Conservation (phyloP, 306 rosid genomes). For the Betula pendula region DNA sequence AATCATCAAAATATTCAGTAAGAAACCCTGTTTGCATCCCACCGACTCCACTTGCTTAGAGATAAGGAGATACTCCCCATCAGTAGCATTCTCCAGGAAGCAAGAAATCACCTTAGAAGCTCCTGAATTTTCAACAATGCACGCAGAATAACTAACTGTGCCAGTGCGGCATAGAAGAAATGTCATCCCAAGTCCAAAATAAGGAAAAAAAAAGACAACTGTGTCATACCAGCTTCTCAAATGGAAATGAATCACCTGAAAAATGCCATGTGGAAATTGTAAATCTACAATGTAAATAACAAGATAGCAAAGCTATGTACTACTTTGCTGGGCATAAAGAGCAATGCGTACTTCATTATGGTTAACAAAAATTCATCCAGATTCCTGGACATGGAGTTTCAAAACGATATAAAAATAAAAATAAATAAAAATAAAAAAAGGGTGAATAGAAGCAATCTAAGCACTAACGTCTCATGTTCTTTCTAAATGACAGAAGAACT, state of each 20-base stretch:
- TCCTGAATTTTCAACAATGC: background rate
- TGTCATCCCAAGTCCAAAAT: no score
- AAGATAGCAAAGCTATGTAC: background rate
- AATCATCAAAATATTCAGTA: background rate
- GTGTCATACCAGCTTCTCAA: background rate
- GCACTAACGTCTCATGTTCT: slow-evolving; percentile 20
- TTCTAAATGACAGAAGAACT: slow-evolving; percentile 34
- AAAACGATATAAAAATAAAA: slow-evolving; percentile 4
- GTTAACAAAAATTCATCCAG: slow-evolving; percentile 19
- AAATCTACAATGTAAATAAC: background rate
- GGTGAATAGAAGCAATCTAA: slow-evolving; percentile 25
- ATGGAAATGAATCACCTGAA: background rate
- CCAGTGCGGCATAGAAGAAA: no score
- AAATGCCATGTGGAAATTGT: background rate
- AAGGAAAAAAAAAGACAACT: no score
- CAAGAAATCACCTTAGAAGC: background rate
- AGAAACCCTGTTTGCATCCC: no score
- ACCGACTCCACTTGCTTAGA: background rate
- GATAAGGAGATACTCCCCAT: no score
- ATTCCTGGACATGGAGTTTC: slow-evolving; percentile 14
- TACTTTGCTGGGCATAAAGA: slow-evolving; percentile 15
- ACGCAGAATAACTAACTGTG: no score
- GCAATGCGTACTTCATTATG: slow-evolving; percentile 7
- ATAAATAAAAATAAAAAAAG: slow-evolving; percentile 7
- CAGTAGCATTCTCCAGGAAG: background rate